Percentiles rank a stretch among this genome's conserved stretches.
Conservation (phyloP, 495 filamentous ascomycete species). For the Staphylotrichum longicolle region DNA sequence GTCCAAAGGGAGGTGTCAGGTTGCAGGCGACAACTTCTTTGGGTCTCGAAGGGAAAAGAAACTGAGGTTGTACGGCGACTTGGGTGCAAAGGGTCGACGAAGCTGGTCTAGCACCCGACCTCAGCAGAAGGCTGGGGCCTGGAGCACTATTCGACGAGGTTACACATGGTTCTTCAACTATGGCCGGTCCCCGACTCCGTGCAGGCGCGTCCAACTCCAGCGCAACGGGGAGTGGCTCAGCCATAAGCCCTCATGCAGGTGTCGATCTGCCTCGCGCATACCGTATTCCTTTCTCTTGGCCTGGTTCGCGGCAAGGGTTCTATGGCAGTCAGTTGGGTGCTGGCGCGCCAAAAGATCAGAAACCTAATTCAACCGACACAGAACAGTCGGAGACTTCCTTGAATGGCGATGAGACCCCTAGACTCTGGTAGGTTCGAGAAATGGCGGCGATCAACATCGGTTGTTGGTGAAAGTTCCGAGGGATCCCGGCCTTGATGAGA, state of each 20-base stretch:
- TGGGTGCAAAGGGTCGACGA: background rate
- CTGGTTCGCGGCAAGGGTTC: constrained; percentile 4
- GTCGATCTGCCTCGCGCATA: background rate
- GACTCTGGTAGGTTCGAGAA: no score
- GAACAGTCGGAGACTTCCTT: background rate
- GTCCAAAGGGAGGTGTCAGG: background rate
- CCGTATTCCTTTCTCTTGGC: background rate
- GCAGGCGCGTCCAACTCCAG: constrained; percentile 1
- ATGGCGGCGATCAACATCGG: background rate
- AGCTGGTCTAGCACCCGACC: background rate
- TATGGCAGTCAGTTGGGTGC: constrained; percentile 12
- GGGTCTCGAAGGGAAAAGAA: background rate
- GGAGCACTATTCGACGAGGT: background rate
- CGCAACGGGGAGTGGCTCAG: constrained; percentile 5
- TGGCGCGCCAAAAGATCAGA: background rate
- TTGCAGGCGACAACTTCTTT: background rate
- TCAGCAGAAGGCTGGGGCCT: constrained; percentile 2
- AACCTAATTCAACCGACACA: constrained; percentile 5
- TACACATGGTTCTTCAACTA: constrained; percentile 13
- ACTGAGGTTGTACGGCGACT: background rate
- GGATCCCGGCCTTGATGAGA: background rate
- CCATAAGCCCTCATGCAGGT: constrained; percentile 7
- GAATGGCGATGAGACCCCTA: no score
- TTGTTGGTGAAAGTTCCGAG: background rate
- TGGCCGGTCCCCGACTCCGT: constrained; percentile 1